These are phyloP conservation scores for Arxiozyma bovina DNA, from an alignment of 1,139 yeast species.

Conservation along the genomic window DNA sequence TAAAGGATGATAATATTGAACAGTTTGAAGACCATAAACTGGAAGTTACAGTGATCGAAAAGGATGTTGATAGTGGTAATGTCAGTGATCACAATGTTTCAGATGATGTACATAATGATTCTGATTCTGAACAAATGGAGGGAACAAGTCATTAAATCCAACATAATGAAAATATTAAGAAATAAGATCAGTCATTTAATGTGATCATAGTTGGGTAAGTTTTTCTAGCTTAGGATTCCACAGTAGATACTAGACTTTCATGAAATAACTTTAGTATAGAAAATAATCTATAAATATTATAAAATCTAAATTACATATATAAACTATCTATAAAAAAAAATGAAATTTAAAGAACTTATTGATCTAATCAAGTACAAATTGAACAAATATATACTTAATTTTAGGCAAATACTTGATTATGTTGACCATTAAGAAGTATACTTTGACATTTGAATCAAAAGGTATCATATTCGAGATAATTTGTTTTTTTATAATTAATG, in stretches of 20 bases:
- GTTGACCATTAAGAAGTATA: no score
- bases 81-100: background rate
- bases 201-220: background rate
- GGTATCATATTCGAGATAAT: no score
- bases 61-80: conserved; percentile 7
- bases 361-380: background rate
- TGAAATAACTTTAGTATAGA: background rate
- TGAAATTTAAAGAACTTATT: background rate
- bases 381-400: no score
- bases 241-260: no score
- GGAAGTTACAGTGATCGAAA: conserved; percentile 18
- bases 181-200: background rate
- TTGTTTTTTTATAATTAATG: no score
- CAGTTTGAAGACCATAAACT: conserved; percentile 20
- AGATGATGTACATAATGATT: background rate
- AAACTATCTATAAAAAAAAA: background rate
- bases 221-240: background rate
- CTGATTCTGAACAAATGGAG: conserved; percentile 1
- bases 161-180: background rate
- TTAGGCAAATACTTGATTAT: no score
- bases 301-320: background rate
- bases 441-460: no score
- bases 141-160: background rate
- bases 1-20: conserved; percentile 26
- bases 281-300: background rate